Evolutionary conservation across 768 basidiomycete species (phyloP).

Genomic region (Favolaschia claudopus): DNA sequence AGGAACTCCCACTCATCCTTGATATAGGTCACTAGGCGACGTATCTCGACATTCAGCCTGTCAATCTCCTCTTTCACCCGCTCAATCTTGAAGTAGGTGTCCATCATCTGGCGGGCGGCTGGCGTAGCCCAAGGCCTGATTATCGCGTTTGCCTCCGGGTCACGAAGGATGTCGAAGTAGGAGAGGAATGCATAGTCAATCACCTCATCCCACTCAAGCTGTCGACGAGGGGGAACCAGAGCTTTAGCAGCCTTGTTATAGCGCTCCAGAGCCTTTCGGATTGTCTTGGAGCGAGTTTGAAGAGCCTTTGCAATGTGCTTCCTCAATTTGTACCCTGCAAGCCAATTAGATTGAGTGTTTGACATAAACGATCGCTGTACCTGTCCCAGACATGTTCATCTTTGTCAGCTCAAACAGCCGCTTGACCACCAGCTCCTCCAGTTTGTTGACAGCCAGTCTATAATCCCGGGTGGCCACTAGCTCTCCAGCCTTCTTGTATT

Average conservation of each 20-base stretch:
- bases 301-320: not conserved
- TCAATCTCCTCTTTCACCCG: constrained; percentile 27
- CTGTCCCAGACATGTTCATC: constrained; percentile 22
- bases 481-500: constrained; percentile 9
- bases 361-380: too few relatives aligned
- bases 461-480: not conserved
- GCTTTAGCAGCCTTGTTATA: not conserved
- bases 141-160: constrained; percentile 36
- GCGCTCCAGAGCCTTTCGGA: not conserved
- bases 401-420: constrained; percentile 19
- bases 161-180: constrained; percentile 43
- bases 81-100: constrained; percentile 18
- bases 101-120: constrained; percentile 9
- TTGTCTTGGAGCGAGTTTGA: not conserved
- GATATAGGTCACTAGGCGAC: constrained; percentile 19
- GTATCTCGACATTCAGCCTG: constrained; percentile 27
- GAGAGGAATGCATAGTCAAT: constrained; percentile 27
- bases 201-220: not conserved
- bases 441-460: not conserved
- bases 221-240: not conserved
- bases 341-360: not conserved
- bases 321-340: not conserved
- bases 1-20: constrained; percentile 12
- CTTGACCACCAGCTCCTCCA: not conserved
- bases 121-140: constrained; percentile 29